Evolutionary conservation across 768 basidiomycete species (phyloP).

Genomic region (Pisolithus orientalis): DNA sequence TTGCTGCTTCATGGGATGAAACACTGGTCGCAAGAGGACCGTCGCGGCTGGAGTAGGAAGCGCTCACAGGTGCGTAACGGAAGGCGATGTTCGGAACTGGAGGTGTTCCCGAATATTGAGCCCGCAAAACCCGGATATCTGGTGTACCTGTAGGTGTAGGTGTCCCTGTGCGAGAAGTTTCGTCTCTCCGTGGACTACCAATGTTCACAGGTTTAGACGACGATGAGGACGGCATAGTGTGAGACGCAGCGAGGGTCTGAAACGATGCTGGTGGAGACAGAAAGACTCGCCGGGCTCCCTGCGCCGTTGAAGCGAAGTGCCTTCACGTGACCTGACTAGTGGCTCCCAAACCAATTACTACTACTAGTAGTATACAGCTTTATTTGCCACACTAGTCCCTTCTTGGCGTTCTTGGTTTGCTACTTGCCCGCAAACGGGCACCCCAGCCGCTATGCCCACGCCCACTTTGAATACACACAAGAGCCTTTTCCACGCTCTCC

Average conservation of each 20-base stretch:
- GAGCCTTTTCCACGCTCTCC: no score
- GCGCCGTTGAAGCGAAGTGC: no score
- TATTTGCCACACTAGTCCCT: no score
- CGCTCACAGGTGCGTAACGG: slow-evolving; percentile 46
- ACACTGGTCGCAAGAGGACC: slow-evolving; percentile 6
- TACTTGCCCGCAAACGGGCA: no score
- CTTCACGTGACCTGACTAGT: no score
- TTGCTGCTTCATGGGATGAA: slow-evolving; percentile 21
- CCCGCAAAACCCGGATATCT: slow-evolving; percentile 56
- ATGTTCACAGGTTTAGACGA: slow-evolving; percentile 57
- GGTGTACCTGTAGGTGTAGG: slow-evolving; percentile 52
- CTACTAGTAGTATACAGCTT: no score
- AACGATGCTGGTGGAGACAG: neutral
- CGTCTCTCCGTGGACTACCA: slow-evolving; percentile 22
- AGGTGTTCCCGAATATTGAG: slow-evolving; percentile 56
- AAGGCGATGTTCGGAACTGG: slow-evolving; percentile 46
- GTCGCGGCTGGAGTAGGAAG: slow-evolving; percentile 8
- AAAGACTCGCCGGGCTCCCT: neutral
- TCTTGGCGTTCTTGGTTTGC: no score
- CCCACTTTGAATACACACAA: no score
- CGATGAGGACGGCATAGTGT: slow-evolving; percentile 21
- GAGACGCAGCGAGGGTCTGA: neutral
- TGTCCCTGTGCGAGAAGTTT: slow-evolving; percentile 7
- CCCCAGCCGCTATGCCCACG: no score
- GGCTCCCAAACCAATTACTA: no score